Evolutionary conservation across 306 rosid genomes (phyloP).

Genomic region (Datisca glomerata): DNA sequence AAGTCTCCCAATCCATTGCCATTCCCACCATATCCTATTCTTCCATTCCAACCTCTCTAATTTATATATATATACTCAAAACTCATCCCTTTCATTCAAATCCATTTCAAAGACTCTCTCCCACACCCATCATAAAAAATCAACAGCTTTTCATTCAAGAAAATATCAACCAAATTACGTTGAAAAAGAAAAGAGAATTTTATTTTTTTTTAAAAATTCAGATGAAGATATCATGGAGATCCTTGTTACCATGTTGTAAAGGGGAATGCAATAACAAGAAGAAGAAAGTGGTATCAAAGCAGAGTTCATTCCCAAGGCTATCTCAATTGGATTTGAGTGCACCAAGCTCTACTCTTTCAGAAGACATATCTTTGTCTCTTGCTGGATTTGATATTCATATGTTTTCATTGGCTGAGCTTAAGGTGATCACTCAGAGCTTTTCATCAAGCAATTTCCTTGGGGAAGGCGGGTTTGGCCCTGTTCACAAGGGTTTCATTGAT

Average conservation of each 20-base stretch:
- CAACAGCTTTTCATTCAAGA: too few relatives aligned
- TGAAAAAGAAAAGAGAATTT: too few relatives aligned
- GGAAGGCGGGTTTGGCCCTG: conserved; percentile 99
- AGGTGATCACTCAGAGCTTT: conserved; percentile 64
- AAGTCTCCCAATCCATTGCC: background rate
- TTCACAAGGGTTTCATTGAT: conserved; percentile 86
- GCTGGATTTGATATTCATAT: conserved; percentile 64
- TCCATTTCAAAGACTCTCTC: too few relatives aligned
- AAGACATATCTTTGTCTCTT: conserved; percentile 73
- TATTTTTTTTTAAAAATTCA: too few relatives aligned
- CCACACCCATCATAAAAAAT: too few relatives aligned
- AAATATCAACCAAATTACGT: too few relatives aligned
- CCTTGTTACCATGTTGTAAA: conserved; percentile 47
- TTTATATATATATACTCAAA: too few relatives aligned
- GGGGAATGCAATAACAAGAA: conserved; percentile 14
- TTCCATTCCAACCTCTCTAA: too few relatives aligned
- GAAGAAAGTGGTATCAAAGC: conserved; percentile 41
- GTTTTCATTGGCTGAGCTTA: conserved; percentile 67
- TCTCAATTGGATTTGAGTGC: conserved; percentile 56
- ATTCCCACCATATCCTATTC: too few relatives aligned
- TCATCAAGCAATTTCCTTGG: conserved; percentile 64
- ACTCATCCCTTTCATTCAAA: too few relatives aligned
- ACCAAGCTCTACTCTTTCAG: conserved; percentile 47
- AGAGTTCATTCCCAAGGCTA: conserved; percentile 40
- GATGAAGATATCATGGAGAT: conserved; percentile 32